These are phyloP conservation scores for Catunica adiposa DNA, from an alignment of 2,329 filamentous ascomycete species.

Conservation along the genomic window DNA sequence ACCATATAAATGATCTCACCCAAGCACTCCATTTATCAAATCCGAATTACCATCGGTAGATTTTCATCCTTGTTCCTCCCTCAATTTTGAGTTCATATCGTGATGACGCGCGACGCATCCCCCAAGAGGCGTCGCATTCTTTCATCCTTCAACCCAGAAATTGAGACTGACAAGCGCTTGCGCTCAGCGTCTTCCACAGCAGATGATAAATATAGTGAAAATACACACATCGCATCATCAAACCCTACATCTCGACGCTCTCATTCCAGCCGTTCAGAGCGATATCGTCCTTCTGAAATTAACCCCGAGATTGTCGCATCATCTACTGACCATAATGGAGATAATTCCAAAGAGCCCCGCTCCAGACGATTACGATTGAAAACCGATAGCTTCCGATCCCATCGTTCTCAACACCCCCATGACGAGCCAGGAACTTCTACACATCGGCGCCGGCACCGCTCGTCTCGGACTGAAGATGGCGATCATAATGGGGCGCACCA, in stretches of 20 bases:
- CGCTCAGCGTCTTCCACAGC: not conserved
- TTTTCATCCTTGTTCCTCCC: too few species aligned
- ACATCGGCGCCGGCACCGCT: slow-evolving; percentile 17
- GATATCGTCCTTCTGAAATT: too few species aligned
- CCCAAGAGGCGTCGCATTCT: slow-evolving; percentile 32
- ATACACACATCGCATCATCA: not conserved
- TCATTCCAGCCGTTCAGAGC: too few species aligned
- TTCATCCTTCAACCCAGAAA: slow-evolving; percentile 30
- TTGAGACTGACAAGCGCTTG: slow-evolving; percentile 6
- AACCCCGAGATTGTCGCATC: not conserved
- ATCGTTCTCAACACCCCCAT: slow-evolving; percentile 15
- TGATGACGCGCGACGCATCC: slow-evolving; percentile 17
- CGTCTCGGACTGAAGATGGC: not conserved
- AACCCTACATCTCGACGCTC: not conserved
- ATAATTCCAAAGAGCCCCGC: not conserved
- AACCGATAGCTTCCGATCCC: slow-evolving; percentile 11
- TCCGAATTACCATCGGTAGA: too few species aligned
- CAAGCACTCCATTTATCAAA: too few species aligned
- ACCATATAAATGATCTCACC: too few species aligned
- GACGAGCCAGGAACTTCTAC: slow-evolving; percentile 9
- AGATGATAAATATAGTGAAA: not conserved
- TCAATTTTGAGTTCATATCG: not conserved
- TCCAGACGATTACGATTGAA: slow-evolving; percentile 8
- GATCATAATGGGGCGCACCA: too few species aligned
- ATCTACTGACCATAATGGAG: not conserved